phyloP scores from a whole-genome alignment of 1,139 yeast species.

The Diutina scorzettiae region DNA sequence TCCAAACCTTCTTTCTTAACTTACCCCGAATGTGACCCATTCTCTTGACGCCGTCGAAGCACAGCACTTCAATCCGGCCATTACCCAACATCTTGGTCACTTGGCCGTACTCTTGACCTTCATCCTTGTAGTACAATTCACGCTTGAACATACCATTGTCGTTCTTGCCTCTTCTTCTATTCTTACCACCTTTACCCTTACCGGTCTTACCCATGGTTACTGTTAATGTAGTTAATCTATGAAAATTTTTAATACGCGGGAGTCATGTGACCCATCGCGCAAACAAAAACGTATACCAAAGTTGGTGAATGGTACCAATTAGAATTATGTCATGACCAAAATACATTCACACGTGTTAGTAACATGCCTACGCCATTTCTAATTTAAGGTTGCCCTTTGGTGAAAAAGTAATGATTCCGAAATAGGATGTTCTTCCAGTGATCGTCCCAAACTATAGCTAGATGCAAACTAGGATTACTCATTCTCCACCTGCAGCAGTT shows the following conservation, averaged over 20 bases:
- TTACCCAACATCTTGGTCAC: constrained; percentile 97
- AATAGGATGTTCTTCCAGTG: no score
- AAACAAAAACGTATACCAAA: no score
- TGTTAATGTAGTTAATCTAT: background rate
- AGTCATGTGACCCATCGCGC: no score
- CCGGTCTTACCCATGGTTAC: constrained; percentile 36
- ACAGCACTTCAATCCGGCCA: constrained; percentile 89
- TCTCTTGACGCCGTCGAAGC: constrained; percentile 90
- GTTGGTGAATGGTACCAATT: no score
- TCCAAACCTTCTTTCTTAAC: constrained; percentile 99
- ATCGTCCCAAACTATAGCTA: no score
- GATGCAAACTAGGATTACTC: no score
- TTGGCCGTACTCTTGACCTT: constrained; percentile 98
- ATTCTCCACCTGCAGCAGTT: no score
- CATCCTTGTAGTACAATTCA: constrained; percentile 84
- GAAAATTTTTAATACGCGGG: constrained; percentile 6
- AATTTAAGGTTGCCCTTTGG: no score
- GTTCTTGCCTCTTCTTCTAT: constrained; percentile 99
- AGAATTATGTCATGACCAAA: no score
- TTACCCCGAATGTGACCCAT: constrained; percentile 98
- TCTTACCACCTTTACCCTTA: constrained; percentile 59
- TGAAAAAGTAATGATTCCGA: no score
- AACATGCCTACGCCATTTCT: no score
- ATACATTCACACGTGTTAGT: no score
- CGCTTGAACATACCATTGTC: constrained; percentile 87